Percentiles rank a stretch among this genome's conserved stretches.
Conservation (phyloP, 495 filamentous ascomycete species). For the Glarea lozoyensis region DNA sequence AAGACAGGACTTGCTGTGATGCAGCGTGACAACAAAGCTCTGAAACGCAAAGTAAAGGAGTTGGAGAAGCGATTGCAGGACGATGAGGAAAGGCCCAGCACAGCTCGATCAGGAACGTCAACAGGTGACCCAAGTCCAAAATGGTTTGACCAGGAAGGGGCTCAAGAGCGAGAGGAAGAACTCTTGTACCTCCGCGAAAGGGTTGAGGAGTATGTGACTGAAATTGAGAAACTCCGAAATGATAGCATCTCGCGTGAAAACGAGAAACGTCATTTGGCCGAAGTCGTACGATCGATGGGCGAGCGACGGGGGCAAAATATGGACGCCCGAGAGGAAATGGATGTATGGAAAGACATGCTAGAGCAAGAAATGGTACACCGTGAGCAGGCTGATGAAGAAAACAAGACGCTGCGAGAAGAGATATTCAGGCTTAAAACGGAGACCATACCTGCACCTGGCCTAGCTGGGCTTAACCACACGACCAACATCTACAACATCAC, state of each 20-base stretch:
- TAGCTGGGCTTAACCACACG: slow-evolving; percentile 39
- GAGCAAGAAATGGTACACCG: slow-evolving; percentile 84
- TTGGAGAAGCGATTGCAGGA: slow-evolving; percentile 79
- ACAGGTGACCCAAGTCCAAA: slow-evolving; percentile 34
- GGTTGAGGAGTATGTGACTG: slow-evolving; percentile 69
- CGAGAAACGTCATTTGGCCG: slow-evolving; percentile 73
- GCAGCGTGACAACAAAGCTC: slow-evolving; percentile 76
- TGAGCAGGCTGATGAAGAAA: slow-evolving; percentile 86
- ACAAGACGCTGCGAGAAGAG: slow-evolving; percentile 76
- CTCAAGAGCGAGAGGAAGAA: slow-evolving; percentile 73
- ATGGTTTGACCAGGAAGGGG: slow-evolving; percentile 43
- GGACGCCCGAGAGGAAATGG: slow-evolving; percentile 76
- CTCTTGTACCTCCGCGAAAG: slow-evolving; percentile 72
- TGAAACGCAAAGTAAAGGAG: slow-evolving; percentile 71
- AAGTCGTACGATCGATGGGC: slow-evolving; percentile 65
- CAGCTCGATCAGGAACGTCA: slow-evolving; percentile 33
- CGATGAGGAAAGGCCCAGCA: slow-evolving; percentile 52
- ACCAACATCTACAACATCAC: slow-evolving; percentile 56
- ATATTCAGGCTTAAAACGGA: slow-evolving; percentile 66
- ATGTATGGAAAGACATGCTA: slow-evolving; percentile 93
- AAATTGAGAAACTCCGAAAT: slow-evolving; percentile 71
- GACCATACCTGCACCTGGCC: slow-evolving; percentile 22
- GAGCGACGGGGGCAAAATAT: slow-evolving; percentile 58
- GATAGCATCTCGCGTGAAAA: slow-evolving; percentile 68
- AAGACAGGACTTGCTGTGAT: slow-evolving; percentile 80